These are phyloP conservation scores for Tricholoma saponaceum DNA, from an alignment of 768 basidiomycete genomes.

Conservation along the genomic window DNA sequence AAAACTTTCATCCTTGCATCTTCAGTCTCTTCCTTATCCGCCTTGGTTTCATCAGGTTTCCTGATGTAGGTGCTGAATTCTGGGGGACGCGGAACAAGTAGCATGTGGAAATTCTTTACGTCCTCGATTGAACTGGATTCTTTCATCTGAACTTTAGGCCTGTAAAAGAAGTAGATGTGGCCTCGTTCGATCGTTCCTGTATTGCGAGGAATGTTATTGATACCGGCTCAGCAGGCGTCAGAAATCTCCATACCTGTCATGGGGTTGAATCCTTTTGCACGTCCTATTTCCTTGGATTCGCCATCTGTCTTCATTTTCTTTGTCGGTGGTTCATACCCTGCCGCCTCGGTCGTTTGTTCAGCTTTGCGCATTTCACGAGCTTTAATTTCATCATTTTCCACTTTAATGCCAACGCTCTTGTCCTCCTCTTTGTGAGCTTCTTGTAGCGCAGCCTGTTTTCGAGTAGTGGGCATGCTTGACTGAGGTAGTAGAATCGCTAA, in stretches of 20 bases:
- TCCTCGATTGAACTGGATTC: conserved; percentile 55
- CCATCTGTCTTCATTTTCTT: neutral
- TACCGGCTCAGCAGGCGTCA: neutral
- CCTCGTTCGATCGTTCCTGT: conserved; percentile 54
- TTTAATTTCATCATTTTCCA: conserved; percentile 3
- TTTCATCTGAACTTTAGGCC: conserved; percentile 50
- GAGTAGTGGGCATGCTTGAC: conserved; percentile 30
- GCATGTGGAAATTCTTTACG: conserved; percentile 53
- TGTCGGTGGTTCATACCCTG: neutral
- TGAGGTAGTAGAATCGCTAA: neutral
- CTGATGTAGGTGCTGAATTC: conserved; percentile 26
- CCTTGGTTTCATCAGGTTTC: conserved; percentile 10
- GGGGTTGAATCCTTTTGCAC: conserved; percentile 2
- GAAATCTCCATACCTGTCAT: conserved; percentile 5
- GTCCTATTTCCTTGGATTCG: conserved; percentile 5
- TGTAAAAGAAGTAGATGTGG: conserved; percentile 64
- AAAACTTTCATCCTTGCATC: conserved; percentile 40
- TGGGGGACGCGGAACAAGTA: conserved; percentile 54
- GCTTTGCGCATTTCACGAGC: neutral
- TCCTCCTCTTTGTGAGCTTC: neutral
- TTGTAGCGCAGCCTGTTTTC: conserved; percentile 19
- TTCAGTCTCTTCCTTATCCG: conserved; percentile 18
- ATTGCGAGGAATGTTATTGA: neutral
- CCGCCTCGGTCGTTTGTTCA: neutral
- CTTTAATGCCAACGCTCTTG: conserved; percentile 4